Base-by-base conservation (phyloP, 2,329 filamentous ascomycete genomes). In the Lecanosticta acicola region DNA sequence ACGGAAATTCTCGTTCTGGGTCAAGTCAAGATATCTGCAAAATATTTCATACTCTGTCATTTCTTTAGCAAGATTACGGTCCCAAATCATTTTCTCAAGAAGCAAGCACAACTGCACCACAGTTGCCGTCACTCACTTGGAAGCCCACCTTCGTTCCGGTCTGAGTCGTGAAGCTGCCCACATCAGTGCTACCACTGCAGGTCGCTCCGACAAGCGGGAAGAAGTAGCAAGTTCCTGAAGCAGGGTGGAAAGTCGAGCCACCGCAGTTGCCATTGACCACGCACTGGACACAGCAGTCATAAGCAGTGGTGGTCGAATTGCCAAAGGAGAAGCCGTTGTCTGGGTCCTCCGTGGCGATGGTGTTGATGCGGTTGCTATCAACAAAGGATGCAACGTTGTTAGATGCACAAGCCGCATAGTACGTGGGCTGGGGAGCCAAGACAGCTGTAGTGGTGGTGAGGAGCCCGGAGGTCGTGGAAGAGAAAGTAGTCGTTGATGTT, bases 241-340 rank as follows among this genome's bases (percentile, higher is more conserved):
- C 45, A 10, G 45, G 42, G 38, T 51, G 49, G 19, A 38, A 51
- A 3, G 49, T 51, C n/a, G 49, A 51, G 40, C 37, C 34, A 2
- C 45, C 49, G 39, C 49, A 51, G 4, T 42, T 45, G 7, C 42
- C 42, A 13, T 18, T 43, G 17, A 42, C 18, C 9, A 45, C 29
- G 26, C 49, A 51, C 19, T 51, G 49, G 19, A 47, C 49, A 32
- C 49, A 51, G 45, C 49, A 51, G 3, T 37, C 39, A 21, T 51
- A 51, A 14, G 49, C 45, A n/a, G 20, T 20, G 10, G 42, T 35
- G 18, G 41, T 47, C 11, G 14, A n/a, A 14, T 43, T 48, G 14
- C 49, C 45, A 24, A 51, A 51, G 2, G 39, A 43, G 42, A 51
- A 51, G 37, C 49, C 42, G 18, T 44, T 40, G 18, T 41, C 32